Percentiles rank a stretch among this genome's conserved stretches.
Evolutionary conservation across 2,329 filamentous ascomycete species (phyloP).

Genomic region (Monosporascus sp.): DNA sequence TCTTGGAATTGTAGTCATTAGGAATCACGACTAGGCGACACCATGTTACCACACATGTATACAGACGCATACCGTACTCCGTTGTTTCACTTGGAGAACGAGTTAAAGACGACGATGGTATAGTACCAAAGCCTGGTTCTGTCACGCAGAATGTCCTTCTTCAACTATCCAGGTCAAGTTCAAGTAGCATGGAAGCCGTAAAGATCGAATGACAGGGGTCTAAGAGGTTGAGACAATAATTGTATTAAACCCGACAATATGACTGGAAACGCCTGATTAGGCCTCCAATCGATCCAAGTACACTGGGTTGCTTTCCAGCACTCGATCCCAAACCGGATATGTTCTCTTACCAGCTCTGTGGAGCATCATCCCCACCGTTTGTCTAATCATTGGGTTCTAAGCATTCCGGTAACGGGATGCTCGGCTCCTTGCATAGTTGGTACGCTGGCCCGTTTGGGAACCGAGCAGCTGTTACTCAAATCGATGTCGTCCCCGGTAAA

Average conservation of each 20-base stretch:
- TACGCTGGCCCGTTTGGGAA: not conserved
- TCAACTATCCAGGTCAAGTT: too few species aligned
- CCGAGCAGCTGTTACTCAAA: not conserved
- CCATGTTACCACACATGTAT: too few species aligned
- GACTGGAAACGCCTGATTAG: not conserved
- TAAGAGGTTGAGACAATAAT: too few species aligned
- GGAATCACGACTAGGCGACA: too few species aligned
- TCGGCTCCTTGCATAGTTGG: not conserved
- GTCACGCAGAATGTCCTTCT: too few species aligned
- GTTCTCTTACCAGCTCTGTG: not conserved
- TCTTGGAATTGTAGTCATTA: too few species aligned
- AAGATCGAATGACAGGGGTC: not conserved
- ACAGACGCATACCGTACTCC: too few species aligned
- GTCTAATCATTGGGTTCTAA: not conserved
- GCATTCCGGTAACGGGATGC: not conserved
- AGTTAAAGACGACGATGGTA: too few species aligned
- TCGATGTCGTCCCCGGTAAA: not conserved
- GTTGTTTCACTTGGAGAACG: too few species aligned
- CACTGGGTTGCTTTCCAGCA: not conserved
- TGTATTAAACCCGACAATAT: not conserved
- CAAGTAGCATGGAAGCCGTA: not conserved
- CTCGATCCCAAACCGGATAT: not conserved
- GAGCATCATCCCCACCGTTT: not conserved
- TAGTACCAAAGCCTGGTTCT: too few species aligned
- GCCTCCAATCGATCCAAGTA: not conserved